Evolutionary conservation across 2,329 filamentous ascomycete species (phyloP).

Genomic region (Alternaria ventricosa): DNA sequence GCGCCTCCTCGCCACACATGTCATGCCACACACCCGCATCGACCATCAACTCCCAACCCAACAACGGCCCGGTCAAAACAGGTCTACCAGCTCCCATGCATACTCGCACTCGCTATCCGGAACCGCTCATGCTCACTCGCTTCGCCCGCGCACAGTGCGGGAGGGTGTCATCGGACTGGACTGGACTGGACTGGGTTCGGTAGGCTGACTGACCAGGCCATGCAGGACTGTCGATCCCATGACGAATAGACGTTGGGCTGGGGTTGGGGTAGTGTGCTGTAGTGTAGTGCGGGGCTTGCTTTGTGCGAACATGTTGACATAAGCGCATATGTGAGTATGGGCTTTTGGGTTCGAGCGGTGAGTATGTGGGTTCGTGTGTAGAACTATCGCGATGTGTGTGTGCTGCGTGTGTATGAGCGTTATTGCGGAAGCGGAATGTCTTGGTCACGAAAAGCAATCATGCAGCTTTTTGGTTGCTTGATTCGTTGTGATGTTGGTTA

Average conservation of each 20-base stretch:
- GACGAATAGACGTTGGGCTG: background rate
- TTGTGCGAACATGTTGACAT: conserved; percentile 1
- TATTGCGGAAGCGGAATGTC: background rate
- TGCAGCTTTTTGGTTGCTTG: background rate
- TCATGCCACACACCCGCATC: background rate
- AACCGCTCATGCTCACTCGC: background rate
- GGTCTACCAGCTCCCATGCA: background rate
- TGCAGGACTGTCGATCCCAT: background rate
- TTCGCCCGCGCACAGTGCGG: background rate
- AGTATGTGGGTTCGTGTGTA: background rate
- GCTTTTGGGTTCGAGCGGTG: background rate
- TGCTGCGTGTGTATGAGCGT: background rate
- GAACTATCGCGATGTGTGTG: background rate
- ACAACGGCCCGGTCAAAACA: background rate
- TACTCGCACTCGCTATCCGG: background rate
- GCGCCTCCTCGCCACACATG: background rate
- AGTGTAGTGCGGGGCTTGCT: background rate
- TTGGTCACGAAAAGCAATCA: background rate
- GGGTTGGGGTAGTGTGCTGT: background rate
- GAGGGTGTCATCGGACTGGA: background rate
- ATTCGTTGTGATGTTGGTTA: background rate
- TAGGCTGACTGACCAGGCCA: background rate
- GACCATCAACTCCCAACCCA: background rate
- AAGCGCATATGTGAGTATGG: background rate
- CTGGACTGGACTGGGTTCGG: background rate